Evolutionary conservation across 805 yeast species (phyloP), one percentile per base, ranked within the genome.

Genomic region (Aciculoconidium aculeatum): DNA sequence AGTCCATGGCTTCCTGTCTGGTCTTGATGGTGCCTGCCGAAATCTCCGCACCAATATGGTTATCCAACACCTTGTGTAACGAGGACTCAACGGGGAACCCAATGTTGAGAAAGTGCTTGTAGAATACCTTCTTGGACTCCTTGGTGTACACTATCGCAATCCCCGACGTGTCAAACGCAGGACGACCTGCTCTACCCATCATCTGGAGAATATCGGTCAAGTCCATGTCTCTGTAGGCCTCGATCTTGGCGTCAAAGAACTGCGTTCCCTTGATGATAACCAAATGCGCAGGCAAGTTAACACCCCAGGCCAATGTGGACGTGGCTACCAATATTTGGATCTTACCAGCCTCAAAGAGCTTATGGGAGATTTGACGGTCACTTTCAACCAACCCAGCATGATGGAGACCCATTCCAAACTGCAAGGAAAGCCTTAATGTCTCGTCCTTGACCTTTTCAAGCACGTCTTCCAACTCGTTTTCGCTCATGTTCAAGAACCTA

Each of bases 291-390:
- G 90, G 90, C 39, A 82, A 63, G 44, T 81, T 82, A 26, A 82
- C 90, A 54, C 90, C 90, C 90, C 90, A 82, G 0, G 92, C 90
- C 39, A 82, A 65, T 1, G 90, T 82, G n/a, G 86, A 77, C 0
- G 92, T 81, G 2, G 90, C 88, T 21, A 82, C 65, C 37, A 81
- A 64, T 24, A 81, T 71, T 54, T 82, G 92, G 27, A 81, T 70
- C 49, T 78, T 80, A 24, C 72, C 77, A n/a, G 65, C 55, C 34
- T 80, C 85, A 53, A 81, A 81, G 21, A 81, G 54, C 42, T 75
- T 75, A 45, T 81, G 90, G 4, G 83, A 71, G 10, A 81, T 67
- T 39, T 72, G 72, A 35, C 92, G 66, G 49, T 81, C 92, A 11
- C 74, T 61, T 38, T 81, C 86, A 7, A 78, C 83, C 30, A 81